Evolutionary conservation across 2,329 filamentous ascomycete species (phyloP), one percentile per base, ranked within the genome.

Genomic region (Aspergillus aculeatinus): DNA sequence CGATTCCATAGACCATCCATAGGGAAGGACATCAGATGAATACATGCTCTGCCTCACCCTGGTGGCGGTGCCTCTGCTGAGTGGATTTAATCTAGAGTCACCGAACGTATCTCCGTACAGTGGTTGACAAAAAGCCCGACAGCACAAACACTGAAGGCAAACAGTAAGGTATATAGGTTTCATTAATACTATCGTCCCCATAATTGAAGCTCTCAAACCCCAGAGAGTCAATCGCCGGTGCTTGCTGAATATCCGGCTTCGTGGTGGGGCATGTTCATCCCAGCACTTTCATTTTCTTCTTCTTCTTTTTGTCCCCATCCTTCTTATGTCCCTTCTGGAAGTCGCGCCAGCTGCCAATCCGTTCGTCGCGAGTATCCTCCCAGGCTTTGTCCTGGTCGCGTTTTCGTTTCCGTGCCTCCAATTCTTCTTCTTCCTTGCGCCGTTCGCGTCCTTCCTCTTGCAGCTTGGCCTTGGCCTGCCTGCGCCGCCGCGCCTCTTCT

Each of bases 401-500:
- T 85, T 94, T 94, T 68, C 90, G 84, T 80, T 93, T 94, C 70
- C 91, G 82, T 67, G 85, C 85, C 70, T 94, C 92, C 10, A 90
- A 63, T 79, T 97, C 94, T 68, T 92, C 90, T 23, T 99, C 95
- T 70, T 88, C 88, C 74, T 89, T 90, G 72, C 87, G 86, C 83
- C 96, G 88, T 80, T 95, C 89, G 57, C 95, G 84, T 6, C 95
- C 95, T 76, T 99, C 94, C 77, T 99, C 95, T 77, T 96, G 92
- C 88, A 99, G 89, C 81, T 95, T 90, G 47, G 91, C 95, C 80
- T 96, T 96, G 74, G 94, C 77, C 82, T 96, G 93, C 66, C 92
- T 85, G 61, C 91, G 83, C 57, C 92, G 83, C 55, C 95, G 85
- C 70, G 92, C 85, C 80, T 98, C 95, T 73, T 96, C 94, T 71